These are phyloP conservation scores for Licmophora abbreviata DNA, from an alignment of 108 stramenopile genomes.

Conservation along the genomic window DNA sequence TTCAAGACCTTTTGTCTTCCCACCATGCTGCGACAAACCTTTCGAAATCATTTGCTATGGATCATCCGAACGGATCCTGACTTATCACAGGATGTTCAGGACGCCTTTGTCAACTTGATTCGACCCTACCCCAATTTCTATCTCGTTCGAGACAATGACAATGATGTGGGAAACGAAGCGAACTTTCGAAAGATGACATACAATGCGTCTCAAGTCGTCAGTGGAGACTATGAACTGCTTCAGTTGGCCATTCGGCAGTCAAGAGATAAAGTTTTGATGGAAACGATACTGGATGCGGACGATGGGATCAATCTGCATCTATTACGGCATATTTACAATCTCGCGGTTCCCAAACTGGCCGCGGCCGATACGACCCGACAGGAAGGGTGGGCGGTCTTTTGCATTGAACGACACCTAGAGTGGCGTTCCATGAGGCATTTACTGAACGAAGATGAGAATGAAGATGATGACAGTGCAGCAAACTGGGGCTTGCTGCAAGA, in stretches of 20 bases:
- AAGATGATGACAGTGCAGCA: too few relatives aligned
- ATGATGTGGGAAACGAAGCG: conserved; percentile 36
- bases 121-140: conserved; percentile 32
- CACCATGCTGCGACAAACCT: conserved; percentile 30
- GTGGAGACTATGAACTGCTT: conserved; percentile 23
- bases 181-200: too few relatives aligned
- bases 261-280: conserved; percentile 43
- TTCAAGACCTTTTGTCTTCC: conserved; percentile 42
- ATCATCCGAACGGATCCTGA: conserved; percentile 76
- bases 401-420: conserved; percentile 54
- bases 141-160: conserved; percentile 55
- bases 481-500: conserved; percentile 24
- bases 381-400: conserved; percentile 62
- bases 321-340: conserved; percentile 39
- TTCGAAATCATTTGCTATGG: conserved; percentile 72
- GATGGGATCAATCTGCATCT: conserved; percentile 64
- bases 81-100: conserved; percentile 26
- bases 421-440: too few relatives aligned
- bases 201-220: conserved; percentile 17
- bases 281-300: conserved; percentile 80
- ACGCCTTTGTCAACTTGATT: conserved; percentile 35
- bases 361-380: neutral
- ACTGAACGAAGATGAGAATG: too few relatives aligned
- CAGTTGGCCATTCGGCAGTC: conserved; percentile 39
- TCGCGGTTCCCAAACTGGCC: conserved; percentile 17